Evolutionary conservation across 1,284 basidiomycete species (phyloP), one percentile per base, ranked within the genome.

Genomic region (Ganoderma lingzhi): DNA sequence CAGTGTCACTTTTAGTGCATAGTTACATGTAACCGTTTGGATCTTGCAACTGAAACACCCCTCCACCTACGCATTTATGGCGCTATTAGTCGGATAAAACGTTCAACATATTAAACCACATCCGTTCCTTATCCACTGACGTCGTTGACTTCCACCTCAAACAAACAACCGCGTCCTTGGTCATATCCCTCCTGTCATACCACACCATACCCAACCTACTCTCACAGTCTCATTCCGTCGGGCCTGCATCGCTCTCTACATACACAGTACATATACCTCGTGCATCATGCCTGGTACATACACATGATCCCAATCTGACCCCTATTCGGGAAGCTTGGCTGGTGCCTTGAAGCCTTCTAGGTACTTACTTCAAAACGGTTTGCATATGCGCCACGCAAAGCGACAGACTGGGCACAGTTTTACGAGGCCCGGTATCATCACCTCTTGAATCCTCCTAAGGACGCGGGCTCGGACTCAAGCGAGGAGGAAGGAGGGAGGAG

Each of bases 361-460:
- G 3, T 8, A 35, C 35, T 35, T 35, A 35, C 35, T 35, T 8
- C 35, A 35, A 3, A 5, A 35, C 35, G 23, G 23, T 23, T 35
- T 8, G 35, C 35, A 5, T 35, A 35, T 8, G 35, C 35, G 8
- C 35, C 3, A 35, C 35, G 8, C 35, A 35, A 35, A 35, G 35
- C 35, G 8, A 3, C 35, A 35, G 35, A 8, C 35, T 35, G 35
- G 39, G 39, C 39, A 12, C 10, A 2, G 28, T 17, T 62, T 63
- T 45, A 70, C 73, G 65, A 70, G 64, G 70, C 65, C 65, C 73
- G 62, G 64, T 51, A 48, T 63, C 60, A 51, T 53, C 65, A 37
- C 63, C 66, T 67, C 66, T 59, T 62, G 69, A 62, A 48, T 65
- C 60, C 35, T 62, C 61, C 66, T 65, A 65, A 23, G 59, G 44